Conservation (phyloP, 768 basidiomycete genomes). For the Asterophora lycoperdoides region DNA sequence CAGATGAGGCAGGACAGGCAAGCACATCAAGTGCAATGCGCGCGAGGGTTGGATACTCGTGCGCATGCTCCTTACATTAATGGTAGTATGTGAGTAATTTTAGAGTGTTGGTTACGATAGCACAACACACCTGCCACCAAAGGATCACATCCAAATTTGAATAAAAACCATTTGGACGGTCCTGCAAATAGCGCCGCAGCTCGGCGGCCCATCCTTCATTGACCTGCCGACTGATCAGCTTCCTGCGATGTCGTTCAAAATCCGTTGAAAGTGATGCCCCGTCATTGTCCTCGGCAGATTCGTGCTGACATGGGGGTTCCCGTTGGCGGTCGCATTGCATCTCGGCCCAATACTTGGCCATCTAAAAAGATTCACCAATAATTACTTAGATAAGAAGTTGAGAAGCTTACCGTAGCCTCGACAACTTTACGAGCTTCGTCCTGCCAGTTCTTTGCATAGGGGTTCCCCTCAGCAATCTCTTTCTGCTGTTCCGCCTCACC, state of each 20-base stretch:
- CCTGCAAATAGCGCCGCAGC: constrained; percentile 9
- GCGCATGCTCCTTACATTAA: constrained; percentile 1
- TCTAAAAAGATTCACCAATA: no score
- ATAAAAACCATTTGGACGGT: constrained; percentile 5
- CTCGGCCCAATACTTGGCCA: constrained; percentile 15
- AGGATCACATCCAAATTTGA: constrained; percentile 12
- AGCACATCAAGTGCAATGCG: constrained; percentile 16
- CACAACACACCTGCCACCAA: constrained; percentile 15
- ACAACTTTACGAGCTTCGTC: constrained; percentile 16
- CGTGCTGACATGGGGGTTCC: no score
- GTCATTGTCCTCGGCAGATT: neutral
- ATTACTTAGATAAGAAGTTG: neutral
- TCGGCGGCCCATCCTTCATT: constrained; percentile 8
- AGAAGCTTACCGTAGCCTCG: constrained; percentile 6
- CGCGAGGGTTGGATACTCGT: constrained; percentile 12
- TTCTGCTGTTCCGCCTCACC: constrained; percentile 21
- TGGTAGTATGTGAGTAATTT: neutral
- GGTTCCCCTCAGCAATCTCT: constrained; percentile 12
- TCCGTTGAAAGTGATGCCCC: neutral
- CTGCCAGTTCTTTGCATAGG: no score
- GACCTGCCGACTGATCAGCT: neutral
- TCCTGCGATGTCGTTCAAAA: constrained; percentile 1
- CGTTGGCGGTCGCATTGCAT: no score
- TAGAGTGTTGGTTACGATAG: neutral
- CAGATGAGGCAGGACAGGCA: constrained; percentile 17